A percentile compares a stretch with the other conserved stretches of the same genome.
These are phyloP conservation scores for Psidium guajava DNA, from an alignment of 345 rosid genomes.

Conservation along the genomic window DNA sequence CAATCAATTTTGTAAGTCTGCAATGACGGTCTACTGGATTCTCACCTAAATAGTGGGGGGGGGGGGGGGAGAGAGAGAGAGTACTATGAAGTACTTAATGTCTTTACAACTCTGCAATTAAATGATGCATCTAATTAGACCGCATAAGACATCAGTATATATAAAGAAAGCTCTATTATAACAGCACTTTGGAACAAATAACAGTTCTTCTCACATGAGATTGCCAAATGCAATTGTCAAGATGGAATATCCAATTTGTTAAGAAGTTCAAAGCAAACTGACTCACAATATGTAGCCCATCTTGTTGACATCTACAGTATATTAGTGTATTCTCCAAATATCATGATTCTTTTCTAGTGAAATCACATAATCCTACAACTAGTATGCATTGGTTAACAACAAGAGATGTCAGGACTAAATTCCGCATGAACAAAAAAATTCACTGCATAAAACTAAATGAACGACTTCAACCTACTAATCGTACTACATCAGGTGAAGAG, in stretches of 20 bases:
- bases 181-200: neutral
- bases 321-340: neutral
- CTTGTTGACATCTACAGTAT: neutral
- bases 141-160: neutral
- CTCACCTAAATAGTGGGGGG: neutral
- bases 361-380: neutral
- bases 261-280: neutral
- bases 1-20: neutral
- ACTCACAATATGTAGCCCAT: neutral
- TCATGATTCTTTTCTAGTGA: neutral
- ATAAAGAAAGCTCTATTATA: neutral
- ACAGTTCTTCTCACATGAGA: neutral
- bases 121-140: neutral
- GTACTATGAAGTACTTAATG: neutral
- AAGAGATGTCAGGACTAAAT: neutral
- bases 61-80: neutral
- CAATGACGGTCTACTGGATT: neutral
- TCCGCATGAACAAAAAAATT: neutral
- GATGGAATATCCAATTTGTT: neutral
- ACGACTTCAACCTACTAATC: neutral
- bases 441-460: neutral
- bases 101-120: neutral
- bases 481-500: neutral
- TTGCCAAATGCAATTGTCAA: neutral
- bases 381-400: neutral